phyloP scores from a whole-genome alignment of 805 yeast species.

The Candida pini region DNA sequence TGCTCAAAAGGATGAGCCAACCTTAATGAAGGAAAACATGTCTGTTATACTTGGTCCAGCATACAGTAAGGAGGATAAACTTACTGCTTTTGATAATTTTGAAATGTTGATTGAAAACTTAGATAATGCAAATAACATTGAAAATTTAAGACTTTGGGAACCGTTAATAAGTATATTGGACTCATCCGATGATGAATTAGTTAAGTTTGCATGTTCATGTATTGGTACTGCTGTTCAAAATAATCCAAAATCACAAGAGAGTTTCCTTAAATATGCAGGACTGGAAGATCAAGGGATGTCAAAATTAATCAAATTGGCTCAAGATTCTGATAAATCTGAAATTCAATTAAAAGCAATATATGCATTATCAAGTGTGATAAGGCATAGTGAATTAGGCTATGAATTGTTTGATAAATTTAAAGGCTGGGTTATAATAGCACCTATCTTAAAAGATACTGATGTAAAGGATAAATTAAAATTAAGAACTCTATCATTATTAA shows the following conservation, averaged over 20 bases:
- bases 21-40: constrained; percentile 78
- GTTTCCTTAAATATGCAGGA: constrained; percentile 46
- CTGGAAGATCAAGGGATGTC: constrained; percentile 35
- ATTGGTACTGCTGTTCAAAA: constrained; percentile 93
- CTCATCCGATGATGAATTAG: constrained; percentile 43
- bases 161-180: constrained; percentile 38
- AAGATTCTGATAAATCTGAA: constrained; percentile 11
- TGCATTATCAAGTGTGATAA: constrained; percentile 67
- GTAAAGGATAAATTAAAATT: constrained; percentile 37
- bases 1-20: constrained; percentile 74
- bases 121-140: constrained; percentile 92
- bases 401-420: constrained; percentile 44
- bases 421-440: constrained; percentile 58
- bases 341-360: constrained; percentile 63
- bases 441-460: constrained; percentile 10
- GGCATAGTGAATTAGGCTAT: constrained; percentile 60
- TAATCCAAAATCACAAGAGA: constrained; percentile 69
- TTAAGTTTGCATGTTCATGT: constrained; percentile 60
- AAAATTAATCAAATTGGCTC: constrained; percentile 39
- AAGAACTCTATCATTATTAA: constrained; percentile 43
- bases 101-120: constrained; percentile 91
- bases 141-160: constrained; percentile 77
- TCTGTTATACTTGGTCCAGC: constrained; percentile 52
- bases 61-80: constrained; percentile 55
- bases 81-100: constrained; percentile 80